Evolutionary conservation across 106 monocot genomes (phyloP).

Genomic region (Dendrobium officinale): DNA sequence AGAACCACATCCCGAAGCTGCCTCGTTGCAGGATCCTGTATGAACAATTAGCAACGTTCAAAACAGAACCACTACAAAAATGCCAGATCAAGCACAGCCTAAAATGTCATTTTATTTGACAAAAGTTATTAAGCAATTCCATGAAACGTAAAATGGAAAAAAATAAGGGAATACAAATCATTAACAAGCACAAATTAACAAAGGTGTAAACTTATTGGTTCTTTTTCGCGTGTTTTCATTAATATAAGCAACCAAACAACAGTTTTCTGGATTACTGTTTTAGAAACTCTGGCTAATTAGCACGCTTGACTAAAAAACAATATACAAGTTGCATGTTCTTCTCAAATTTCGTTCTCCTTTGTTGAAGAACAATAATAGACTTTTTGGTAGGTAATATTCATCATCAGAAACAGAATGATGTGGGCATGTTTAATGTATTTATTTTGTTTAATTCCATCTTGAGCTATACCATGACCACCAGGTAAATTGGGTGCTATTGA

Average conservation of each 20-base stretch:
- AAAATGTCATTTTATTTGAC: no score
- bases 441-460: background rate
- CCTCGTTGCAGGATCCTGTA: background rate
- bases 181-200: background rate
- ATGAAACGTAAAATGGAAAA: no score
- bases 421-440: background rate
- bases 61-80: no score
- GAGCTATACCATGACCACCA: background rate
- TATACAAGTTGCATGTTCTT: background rate
- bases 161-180: background rate
- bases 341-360: background rate
- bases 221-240: background rate
- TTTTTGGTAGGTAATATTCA: background rate
- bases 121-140: no score
- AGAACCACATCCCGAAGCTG: constrained; percentile 43
- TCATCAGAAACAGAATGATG: background rate
- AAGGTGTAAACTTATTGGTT: background rate
- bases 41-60: background rate
- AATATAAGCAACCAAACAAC: background rate
- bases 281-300: background rate
- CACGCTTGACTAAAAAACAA: background rate
- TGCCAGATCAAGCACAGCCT: no score
- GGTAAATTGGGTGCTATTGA: background rate
- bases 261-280: background rate
- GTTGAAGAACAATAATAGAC: background rate